Base-by-base conservation (phyloP, 192 early-diverging fungal species). In the Dissophora globulifera region DNA sequence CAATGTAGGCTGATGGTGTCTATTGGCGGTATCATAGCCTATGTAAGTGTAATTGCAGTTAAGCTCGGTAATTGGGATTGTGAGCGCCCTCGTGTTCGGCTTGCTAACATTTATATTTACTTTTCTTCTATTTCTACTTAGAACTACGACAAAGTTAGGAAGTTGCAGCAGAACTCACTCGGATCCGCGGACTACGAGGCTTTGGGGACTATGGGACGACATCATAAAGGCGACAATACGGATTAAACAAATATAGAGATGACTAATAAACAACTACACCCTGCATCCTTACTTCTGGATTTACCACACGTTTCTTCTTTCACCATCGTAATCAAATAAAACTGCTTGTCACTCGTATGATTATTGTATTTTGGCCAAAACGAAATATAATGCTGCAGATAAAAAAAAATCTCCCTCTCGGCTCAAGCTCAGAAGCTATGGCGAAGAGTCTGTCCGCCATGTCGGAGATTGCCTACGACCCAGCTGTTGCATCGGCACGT, bases 21-120 rank as follows among this genome's bases (percentile, higher is more conserved):
- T 2, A 87, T 88, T 58, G 48, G 59, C 16, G 87, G 87, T n/a
- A 88, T 88, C 35, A 71, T 85, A 52, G 81, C 76, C n/a, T 85
- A 85, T 68, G 69, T 74, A 74, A 64, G 69, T 64, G 17, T 4
- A 46, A 20, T 29, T n/a, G 11, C 49, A 25, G 41, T 41, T 55
- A 15, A 25, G 9, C 35, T 25, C 2, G n/a, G n/a, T n/a, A n/a
- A 23, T 33, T 9, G 1, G 26, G 22, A 15, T 19, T 3, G 16
- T 47, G 20, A 48, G 2, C 22, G 15, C 3, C 48, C 27, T 17
- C 25, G 11, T 3, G 40, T 49, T 10, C 15, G 16, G n/a, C n/a
- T n/a, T n/a, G 25, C 26, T 49, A 15, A 57, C 31, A 33, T 35
- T 41, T 17, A 22, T 13, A 25, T 1, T 43, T 33, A 3, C 15